Evolutionary conservation across 352 stramenopile genomes (phyloP), one percentile per base, ranked within the genome.

Genomic region (Elongisporangium senticosum): DNA sequence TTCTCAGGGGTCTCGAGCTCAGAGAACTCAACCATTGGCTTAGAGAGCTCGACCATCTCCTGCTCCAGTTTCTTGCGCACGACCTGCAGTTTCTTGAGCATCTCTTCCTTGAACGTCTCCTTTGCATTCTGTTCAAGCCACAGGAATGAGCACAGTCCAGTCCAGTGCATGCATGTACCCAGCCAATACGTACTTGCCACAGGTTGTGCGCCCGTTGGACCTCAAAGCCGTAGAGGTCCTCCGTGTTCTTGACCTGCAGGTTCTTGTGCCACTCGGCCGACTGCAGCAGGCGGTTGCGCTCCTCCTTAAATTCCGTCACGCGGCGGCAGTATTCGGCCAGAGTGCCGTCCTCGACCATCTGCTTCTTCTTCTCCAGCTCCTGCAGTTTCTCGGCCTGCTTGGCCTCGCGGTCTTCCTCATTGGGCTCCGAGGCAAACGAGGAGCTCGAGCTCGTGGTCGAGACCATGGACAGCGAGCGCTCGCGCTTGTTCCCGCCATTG

Each of bases 291-390:
- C 77, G 76, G 47, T 86, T 89, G 56, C 79, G 77, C 55, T 93
- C 82, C 48, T 91, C 79, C 60, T 93, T 93, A 58, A 90, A 93
- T 52, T 88, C 84, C 14, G 77, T 80, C 24, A 90, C 82, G n/a
- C 83, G 83, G 17, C 83, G 81, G 39, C 83, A 91, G 69, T 82
- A 93, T 70, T 93, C 83, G 19, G 80, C 79, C 2, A 93, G 77
- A 33, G 81, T 91, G 48, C 83, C 83, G 56, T 90, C 81, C 57
- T 91, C 81, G 40, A 93, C 79, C 81, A 93, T 93, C 49, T 84
- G 72, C 59, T 86, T 83, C 67, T 93, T 93, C 62, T 87, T 82
- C 67, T 91, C 81, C 20, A 93, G 71, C 64, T 91, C 84, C 22
- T 74, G 59, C 50, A 92, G 58, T 47, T 89, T 80, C 63, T 90